Evolutionary conservation across 495 filamentous ascomycete species (phyloP).

Genomic region (Usnea hakonensis): DNA sequence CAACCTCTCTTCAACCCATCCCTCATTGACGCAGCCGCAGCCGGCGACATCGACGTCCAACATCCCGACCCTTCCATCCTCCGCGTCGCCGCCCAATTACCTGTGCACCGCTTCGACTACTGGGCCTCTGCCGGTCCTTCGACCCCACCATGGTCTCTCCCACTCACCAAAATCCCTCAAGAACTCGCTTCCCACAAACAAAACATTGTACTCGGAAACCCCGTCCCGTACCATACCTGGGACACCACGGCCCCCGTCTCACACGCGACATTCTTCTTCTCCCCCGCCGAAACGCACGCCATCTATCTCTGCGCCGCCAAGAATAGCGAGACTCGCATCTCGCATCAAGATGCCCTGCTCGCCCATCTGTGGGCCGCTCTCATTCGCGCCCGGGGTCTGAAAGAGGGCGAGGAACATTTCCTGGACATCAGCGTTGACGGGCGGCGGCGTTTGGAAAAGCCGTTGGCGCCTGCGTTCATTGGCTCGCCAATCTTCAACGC

Average conservation of each 20-base stretch:
- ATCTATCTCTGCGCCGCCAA: neutral
- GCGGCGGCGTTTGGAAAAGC: neutral
- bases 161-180: neutral
- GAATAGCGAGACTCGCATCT: neutral
- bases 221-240: neutral
- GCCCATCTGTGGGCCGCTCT: neutral
- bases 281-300: neutral
- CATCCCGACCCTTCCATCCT: neutral
- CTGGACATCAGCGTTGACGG: neutral
- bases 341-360: slow-evolving; percentile 1
- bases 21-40: slow-evolving; percentile 22
- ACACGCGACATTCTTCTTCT: slow-evolving; percentile 1
- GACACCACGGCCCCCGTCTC: neutral
- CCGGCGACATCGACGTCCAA: neutral
- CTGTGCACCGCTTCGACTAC: slow-evolving; percentile 3
- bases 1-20: slow-evolving; percentile 28
- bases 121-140: slow-evolving; percentile 1
- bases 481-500: neutral
- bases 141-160: neutral
- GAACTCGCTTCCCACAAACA: neutral
- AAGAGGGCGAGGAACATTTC: neutral
- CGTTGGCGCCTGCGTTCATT: slow-evolving; percentile 3
- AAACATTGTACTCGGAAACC: neutral
- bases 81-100: neutral
- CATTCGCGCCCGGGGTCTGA: neutral